phyloP scores from a whole-genome alignment of 139 green algal species.

The Ulvella scutata region DNA sequence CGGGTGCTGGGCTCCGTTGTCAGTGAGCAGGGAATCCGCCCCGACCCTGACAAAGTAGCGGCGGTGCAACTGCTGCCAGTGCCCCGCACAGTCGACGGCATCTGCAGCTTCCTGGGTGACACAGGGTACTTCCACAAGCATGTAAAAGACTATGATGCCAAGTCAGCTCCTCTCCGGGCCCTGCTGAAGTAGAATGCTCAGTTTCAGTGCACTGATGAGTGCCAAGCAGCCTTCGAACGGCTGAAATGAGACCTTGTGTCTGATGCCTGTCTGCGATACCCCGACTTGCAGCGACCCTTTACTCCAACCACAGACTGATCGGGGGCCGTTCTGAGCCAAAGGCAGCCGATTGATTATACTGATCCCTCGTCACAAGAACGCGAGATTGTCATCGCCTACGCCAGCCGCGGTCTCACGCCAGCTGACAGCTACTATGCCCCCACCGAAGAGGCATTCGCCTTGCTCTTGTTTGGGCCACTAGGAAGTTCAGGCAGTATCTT shows the following conservation, averaged over 20 bases:
- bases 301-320: slow-evolving; percentile 17
- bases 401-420: not conserved
- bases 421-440: slow-evolving; percentile 5
- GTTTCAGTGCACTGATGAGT: not conserved
- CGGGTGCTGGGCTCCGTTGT: slow-evolving; percentile 11
- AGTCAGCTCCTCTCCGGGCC: not conserved
- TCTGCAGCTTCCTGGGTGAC: not conserved
- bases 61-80: not conserved
- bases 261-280: not conserved
- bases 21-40: not conserved
- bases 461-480: slow-evolving; percentile 8
- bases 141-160: not conserved
- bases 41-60: not conserved
- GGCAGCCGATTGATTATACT: not conserved
- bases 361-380: not conserved
- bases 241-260: not conserved
- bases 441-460: slow-evolving; percentile 8
- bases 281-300: slow-evolving; percentile 10
- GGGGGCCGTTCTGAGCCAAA: slow-evolving; percentile 9
- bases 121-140: not conserved
- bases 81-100: not conserved
- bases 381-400: slow-evolving; percentile 7
- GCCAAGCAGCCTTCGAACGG: not conserved
- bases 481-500: slow-evolving; percentile 7
- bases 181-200: not conserved